Conservation (phyloP, 2,329 filamentous ascomycete genomes). For the Neofusicoccum ribis region DNA sequence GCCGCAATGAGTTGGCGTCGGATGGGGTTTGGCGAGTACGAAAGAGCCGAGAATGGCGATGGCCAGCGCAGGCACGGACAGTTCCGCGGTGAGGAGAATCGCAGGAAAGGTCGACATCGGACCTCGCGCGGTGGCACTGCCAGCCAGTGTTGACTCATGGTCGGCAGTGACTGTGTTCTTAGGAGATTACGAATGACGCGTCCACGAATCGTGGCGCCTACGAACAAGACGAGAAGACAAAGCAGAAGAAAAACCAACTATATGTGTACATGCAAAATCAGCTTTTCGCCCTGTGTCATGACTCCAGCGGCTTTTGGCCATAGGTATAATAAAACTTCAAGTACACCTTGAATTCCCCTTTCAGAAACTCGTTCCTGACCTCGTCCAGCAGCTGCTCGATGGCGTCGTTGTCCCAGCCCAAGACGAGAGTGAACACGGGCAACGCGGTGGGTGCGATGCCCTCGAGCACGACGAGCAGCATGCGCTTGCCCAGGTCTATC, state of each 20-base stretch:
- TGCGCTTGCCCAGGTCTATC: constrained; percentile 7
- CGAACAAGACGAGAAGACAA: neutral
- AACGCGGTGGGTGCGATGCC: neutral
- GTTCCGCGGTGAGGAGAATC: no score
- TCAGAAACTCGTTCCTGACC: constrained; percentile 8
- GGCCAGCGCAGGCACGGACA: no score
- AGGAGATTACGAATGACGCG: neutral
- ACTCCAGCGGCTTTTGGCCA: constrained; percentile 3
- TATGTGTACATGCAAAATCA: neutral
- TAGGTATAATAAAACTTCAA: constrained; percentile 8
- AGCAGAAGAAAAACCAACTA: neutral
- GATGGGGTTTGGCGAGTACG: no score
- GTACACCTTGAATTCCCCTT: neutral
- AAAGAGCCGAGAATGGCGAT: no score
- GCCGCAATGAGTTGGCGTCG: no score
- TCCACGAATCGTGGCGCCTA: neutral
- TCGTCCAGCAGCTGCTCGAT: constrained; percentile 1
- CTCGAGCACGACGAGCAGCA: constrained; percentile 10
- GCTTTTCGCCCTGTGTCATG: neutral
- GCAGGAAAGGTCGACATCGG: no score
- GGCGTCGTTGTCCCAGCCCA: constrained; percentile 1
- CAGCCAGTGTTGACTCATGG: no score
- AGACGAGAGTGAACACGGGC: constrained; percentile 2
- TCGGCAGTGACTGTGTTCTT: no score
- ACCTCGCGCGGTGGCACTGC: no score